phyloP scores from a whole-genome alignment of 1,284 basidiomycete species.

The Fomitopsis betulina region DNA sequence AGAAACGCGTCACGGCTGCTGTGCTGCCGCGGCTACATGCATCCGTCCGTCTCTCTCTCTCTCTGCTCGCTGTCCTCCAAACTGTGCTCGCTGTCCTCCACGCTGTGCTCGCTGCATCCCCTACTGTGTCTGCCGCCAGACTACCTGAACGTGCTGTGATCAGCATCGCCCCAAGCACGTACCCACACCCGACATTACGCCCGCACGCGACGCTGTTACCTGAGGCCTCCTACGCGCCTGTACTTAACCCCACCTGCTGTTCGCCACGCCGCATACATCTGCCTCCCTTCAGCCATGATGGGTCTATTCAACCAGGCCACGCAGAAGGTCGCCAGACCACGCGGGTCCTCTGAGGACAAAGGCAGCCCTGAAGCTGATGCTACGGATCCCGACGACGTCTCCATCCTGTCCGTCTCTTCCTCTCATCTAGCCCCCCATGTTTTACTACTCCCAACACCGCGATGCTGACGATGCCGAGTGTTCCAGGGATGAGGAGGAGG shows the following conservation, averaged over 20 bases:
- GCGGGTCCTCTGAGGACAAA: conserved; percentile 56
- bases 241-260: neutral
- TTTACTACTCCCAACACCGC: conserved; percentile 12
- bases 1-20: conserved; percentile 2
- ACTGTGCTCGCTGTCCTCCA: neutral
- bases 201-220: conserved; percentile 2
- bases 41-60: neutral
- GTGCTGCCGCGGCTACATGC: neutral
- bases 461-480: conserved; percentile 17
- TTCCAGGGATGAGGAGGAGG: conserved; percentile 71
- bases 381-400: conserved; percentile 79
- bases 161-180: neutral
- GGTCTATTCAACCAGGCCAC: conserved; percentile 70
- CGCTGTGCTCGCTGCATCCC: neutral
- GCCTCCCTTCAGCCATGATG: conserved; percentile 52
- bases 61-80: neutral
- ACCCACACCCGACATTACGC: neutral
- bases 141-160: neutral
- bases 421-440: conserved; percentile 18
- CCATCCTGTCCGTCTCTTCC: conserved; percentile 63
- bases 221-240: neutral
- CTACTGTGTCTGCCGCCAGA: neutral
- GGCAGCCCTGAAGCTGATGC: conserved; percentile 58
- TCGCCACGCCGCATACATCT: conserved; percentile 15
- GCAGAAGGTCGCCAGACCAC: conserved; percentile 52